These are phyloP conservation scores for Leersia perrieri DNA, from an alignment of 176 grass and related monocot genomes.

Conservation along the genomic window DNA sequence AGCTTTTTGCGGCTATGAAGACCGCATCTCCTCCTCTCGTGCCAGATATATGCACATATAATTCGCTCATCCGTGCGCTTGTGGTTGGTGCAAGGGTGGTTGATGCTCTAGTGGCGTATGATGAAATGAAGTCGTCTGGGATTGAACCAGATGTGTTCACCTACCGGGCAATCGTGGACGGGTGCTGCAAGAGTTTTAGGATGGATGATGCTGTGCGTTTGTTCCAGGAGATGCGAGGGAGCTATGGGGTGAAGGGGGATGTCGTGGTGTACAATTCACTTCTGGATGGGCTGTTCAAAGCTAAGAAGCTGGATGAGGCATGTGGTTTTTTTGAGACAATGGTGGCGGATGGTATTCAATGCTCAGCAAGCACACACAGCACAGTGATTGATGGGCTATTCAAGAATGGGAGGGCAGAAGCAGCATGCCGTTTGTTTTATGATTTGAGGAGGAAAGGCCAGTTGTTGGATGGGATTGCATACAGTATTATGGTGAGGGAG, in stretches of 20 bases:
- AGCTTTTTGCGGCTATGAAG: slow-evolving; percentile 71
- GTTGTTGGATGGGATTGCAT: slow-evolving; percentile 75
- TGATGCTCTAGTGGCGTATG: slow-evolving; percentile 54
- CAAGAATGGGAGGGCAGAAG: slow-evolving; percentile 69
- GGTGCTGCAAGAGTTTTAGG: slow-evolving; percentile 79
- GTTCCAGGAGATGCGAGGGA: slow-evolving; percentile 73
- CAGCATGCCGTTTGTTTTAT: slow-evolving; percentile 66
- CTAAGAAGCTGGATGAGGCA: slow-evolving; percentile 77
- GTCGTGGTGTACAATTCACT: slow-evolving; percentile 74
- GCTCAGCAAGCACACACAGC: slow-evolving; percentile 72
- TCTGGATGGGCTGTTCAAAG: slow-evolving; percentile 83
- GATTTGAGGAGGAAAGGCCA: slow-evolving; percentile 80
- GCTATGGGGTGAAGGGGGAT: slow-evolving; percentile 41
- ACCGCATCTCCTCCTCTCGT: slow-evolving; percentile 31
- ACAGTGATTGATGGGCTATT: slow-evolving; percentile 85
- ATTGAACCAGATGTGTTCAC: slow-evolving; percentile 57
- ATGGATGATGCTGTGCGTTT: slow-evolving; percentile 61
- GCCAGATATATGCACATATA: slow-evolving; percentile 78
- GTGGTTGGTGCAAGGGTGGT: slow-evolving; percentile 46
- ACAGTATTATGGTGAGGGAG: slow-evolving; percentile 76
- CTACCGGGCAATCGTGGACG: slow-evolving; percentile 58
- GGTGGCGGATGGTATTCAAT: slow-evolving; percentile 67
- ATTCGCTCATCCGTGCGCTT: slow-evolving; percentile 65
- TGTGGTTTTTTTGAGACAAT: slow-evolving; percentile 81
- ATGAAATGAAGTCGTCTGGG: slow-evolving; percentile 67